Evolutionary conservation across 768 basidiomycete genomes (phyloP).

Genomic region (Tylopilus rubrobrunneus): DNA sequence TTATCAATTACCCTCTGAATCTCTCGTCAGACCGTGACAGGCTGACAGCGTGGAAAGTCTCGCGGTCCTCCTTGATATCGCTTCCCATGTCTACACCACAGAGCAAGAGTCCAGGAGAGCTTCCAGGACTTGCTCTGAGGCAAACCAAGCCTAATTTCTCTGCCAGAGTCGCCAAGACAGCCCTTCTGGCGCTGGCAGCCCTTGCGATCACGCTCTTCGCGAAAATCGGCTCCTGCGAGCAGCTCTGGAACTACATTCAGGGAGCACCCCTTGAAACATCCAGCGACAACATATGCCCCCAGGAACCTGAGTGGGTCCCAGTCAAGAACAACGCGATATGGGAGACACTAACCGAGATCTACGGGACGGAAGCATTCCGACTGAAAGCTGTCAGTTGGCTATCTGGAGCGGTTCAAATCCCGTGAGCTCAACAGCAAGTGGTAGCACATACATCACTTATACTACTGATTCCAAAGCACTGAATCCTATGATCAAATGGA

Average conservation of each 20-base stretch:
- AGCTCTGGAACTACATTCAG: slow-evolving; percentile 4
- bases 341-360: slow-evolving; percentile 27
- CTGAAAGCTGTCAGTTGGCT: slow-evolving; percentile 34
- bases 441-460: slow-evolving; percentile 3
- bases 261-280: neutral
- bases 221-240: neutral
- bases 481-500: slow-evolving; percentile 49
- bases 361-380: slow-evolving; percentile 35
- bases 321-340: slow-evolving; percentile 33
- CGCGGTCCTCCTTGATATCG: too few species aligned
- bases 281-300: slow-evolving; percentile 31
- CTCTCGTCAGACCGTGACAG: too few species aligned
- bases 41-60: too few species aligned
- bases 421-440: slow-evolving; percentile 27
- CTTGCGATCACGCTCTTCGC: slow-evolving; percentile 15
- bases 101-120: slow-evolving; percentile 5
- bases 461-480: slow-evolving; percentile 34
- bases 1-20: too few species aligned
- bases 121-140: slow-evolving; percentile 12
- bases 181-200: slow-evolving; percentile 15
- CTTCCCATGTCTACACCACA: slow-evolving; percentile 12
- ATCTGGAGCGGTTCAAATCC: slow-evolving; percentile 38
- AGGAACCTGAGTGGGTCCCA: slow-evolving; percentile 32
- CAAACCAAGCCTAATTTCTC: neutral
- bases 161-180: slow-evolving; percentile 8